Base-by-base conservation (phyloP, 306 rosid species). In the Acacia acuminata region DNA sequence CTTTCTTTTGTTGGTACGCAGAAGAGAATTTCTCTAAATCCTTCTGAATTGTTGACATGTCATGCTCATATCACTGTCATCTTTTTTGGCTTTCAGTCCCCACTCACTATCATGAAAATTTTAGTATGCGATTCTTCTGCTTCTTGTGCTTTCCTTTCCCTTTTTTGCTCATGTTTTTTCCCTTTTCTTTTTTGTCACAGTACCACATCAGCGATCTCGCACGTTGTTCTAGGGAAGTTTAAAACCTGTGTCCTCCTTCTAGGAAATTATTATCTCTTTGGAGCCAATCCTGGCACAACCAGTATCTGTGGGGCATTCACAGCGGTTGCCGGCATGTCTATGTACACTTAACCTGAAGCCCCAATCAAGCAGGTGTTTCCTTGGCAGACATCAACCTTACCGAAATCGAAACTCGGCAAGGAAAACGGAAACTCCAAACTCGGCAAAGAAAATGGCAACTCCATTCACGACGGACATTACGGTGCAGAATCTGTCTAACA, bases 201-300 rank as follows among this genome's bases (percentile, higher is more conserved):
- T 64, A 97, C 99, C 50, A 96, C 98, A 42, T 96, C 99, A 32
- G 98, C 97, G 2, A 84, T 92, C 15, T 90, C 97, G 25, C 98
- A 96, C 14, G 99, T 96, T 10, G 99, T 96, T 61, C 99, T 96
- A 7, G 98, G 99, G 63, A 96, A 96, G 87, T 96, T 96, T 42
- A 96, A 96, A 90, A 96, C 98, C n/a, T 93, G 99, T n/a, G 88
- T 94, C 75, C 89, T 96, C 55, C 98, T 93, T 82, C 94, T 96
- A 0, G 99, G 99, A 79, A 93, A 92, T 88, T 93, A 80, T 82
- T 93, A 87, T 84, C 87, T 96, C 42, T 93, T 96, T 4, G 91
- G 92, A 83, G 88, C 99, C 38, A 92, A 93, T 83, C 98, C 98
- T 3, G 99, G 99, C 32, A 84, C 7, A 63, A 92, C 86, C 70